These are phyloP conservation scores for Globisporangium mamillatum DNA, from an alignment of 352 stramenopile species.

Conservation along the genomic window DNA sequence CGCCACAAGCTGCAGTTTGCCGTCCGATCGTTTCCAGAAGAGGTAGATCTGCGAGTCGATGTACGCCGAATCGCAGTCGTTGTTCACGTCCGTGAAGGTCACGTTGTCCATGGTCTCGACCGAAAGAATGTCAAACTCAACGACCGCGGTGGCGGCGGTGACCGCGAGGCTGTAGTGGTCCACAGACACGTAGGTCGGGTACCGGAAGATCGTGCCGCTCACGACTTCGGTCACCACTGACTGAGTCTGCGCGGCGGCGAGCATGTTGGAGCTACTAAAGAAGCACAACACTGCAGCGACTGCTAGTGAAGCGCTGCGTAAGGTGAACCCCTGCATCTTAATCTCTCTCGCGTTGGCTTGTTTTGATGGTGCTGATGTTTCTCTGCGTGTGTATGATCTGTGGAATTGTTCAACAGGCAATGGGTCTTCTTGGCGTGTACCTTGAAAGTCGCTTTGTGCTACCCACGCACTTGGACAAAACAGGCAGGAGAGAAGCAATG, in stretches of 20 bases:
- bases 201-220: slow-evolving; percentile 57
- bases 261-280: background rate
- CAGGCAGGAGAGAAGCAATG: background rate
- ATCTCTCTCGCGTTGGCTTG: background rate
- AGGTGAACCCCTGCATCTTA: background rate
- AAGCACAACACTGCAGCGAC: background rate
- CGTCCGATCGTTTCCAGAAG: slow-evolving; percentile 29
- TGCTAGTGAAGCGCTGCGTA: background rate
- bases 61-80: slow-evolving; percentile 67
- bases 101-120: slow-evolving; percentile 52
- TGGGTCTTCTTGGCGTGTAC: background rate
- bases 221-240: slow-evolving; percentile 40
- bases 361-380: background rate
- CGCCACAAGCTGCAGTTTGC: slow-evolving; percentile 34
- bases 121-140: slow-evolving; percentile 69
- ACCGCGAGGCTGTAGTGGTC: slow-evolving; percentile 59
- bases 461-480: background rate
- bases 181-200: slow-evolving; percentile 44
- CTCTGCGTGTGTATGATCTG: background rate
- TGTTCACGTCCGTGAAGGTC: slow-evolving; percentile 59
- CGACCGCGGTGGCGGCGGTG: slow-evolving; percentile 30
- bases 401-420: background rate
- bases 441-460: background rate
- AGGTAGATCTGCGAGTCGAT: slow-evolving; percentile 67
- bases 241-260: slow-evolving; percentile 4